A percentile compares a stretch with the other conserved stretches of the same genome.
Conservation (phyloP, 148 eudicot genomes). For the Camellia lanceoleosa region DNA sequence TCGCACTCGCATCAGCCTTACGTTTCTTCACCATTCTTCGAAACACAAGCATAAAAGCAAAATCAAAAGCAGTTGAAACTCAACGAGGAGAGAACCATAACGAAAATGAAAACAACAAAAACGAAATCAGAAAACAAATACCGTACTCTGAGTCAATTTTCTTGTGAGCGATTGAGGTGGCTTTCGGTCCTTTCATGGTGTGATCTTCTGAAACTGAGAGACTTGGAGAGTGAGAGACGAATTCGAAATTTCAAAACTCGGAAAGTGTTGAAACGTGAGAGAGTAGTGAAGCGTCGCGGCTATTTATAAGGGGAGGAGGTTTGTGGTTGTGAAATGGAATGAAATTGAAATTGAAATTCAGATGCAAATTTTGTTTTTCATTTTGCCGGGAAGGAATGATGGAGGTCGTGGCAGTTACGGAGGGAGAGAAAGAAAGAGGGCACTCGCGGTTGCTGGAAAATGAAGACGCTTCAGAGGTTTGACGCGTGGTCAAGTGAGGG, state of each 20-base stretch:
- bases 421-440: background rate
- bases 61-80: background rate
- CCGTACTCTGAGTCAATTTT: constrained; percentile 13
- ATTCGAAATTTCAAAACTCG: background rate
- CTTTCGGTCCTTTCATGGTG: constrained; percentile 14
- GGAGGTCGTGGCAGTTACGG: constrained; percentile 1
- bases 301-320: background rate
- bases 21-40: constrained; percentile 23
- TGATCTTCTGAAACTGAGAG: background rate
- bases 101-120: background rate
- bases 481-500: background rate
- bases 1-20: constrained; percentile 7
- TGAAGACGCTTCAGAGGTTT: background rate
- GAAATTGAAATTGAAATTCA: background rate
- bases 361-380: background rate
- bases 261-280: background rate
- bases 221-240: background rate
- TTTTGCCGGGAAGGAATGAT: background rate
- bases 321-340: background rate
- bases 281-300: background rate
- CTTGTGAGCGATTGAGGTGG: constrained; percentile 12
- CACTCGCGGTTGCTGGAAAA: background rate
- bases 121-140: background rate
- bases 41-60: background rate
- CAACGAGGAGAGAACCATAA: too few relatives aligned